These are phyloP conservation scores for Akanthomyces lecanii DNA, from an alignment of 2,329 filamentous ascomycete species.

Conservation along the genomic window DNA sequence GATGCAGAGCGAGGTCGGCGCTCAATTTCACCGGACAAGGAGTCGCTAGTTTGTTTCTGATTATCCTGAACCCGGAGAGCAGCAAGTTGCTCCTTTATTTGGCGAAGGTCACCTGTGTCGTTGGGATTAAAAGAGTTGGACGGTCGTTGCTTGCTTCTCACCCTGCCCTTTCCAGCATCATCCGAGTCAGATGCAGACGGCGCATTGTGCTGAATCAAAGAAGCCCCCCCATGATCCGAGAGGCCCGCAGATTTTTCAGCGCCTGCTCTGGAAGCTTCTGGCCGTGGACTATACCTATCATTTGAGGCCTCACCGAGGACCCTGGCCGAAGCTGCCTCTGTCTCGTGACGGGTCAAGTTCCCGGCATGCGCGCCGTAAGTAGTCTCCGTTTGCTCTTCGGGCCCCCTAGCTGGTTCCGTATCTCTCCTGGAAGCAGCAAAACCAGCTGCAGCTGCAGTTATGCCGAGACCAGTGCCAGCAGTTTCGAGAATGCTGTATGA, in stretches of 20 bases:
- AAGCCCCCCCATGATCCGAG: constrained; percentile 1
- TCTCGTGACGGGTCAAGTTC: background rate
- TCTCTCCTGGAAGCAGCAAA: constrained; percentile 35
- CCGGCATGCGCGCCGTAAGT: background rate
- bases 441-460: constrained; percentile 44
- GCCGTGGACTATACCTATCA: background rate
- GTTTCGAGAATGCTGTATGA: constrained; percentile 38
- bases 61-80: constrained; percentile 34
- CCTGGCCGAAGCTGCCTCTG: background rate
- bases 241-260: background rate
- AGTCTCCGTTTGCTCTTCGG: background rate
- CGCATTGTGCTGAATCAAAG: constrained; percentile 32
- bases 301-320: background rate
- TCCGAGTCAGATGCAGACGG: constrained; percentile 39
- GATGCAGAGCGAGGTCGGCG: constrained; percentile 20
- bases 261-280: background rate
- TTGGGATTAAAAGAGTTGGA: constrained; percentile 49
- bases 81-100: constrained; percentile 48
- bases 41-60: constrained; percentile 14
- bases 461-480: constrained; percentile 43
- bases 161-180: constrained; percentile 33
- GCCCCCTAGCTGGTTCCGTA: constrained; percentile 21
- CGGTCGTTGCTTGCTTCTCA: constrained; percentile 35
- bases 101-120: constrained; percentile 45
- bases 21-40: background rate